These are phyloP conservation scores for Neotropicomus parvogracilis DNA, from an alignment of 1,284 basidiomycete genomes.

Conservation along the genomic window DNA sequence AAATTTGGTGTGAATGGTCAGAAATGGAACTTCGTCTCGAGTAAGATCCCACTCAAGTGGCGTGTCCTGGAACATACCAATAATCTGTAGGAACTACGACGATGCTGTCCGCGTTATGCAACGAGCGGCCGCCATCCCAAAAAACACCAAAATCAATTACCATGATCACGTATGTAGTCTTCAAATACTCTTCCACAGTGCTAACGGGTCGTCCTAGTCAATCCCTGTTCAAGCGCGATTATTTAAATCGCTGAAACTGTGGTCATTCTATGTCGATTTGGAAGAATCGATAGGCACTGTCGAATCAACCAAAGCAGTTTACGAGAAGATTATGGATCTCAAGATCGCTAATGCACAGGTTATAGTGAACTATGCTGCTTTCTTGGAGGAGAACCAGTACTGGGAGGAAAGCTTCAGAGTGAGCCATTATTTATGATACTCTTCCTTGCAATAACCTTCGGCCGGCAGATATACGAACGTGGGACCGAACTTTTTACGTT, in stretches of 20 bases:
- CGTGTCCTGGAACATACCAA: conserved; percentile 10
- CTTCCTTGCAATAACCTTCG: conserved; percentile 4
- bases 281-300: conserved; percentile 96
- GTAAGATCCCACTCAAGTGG: conserved; percentile 46
- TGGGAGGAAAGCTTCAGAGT: conserved; percentile 99
- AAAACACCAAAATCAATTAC: conserved; percentile 88
- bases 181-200: not conserved
- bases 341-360: conserved; percentile 99
- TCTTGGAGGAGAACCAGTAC: conserved; percentile 97
- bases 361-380: conserved; percentile 95
- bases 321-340: conserved; percentile 96
- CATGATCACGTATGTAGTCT: conserved; percentile 81
- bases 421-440: conserved; percentile 37
- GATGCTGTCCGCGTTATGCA: conserved; percentile 95
- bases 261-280: conserved; percentile 98
- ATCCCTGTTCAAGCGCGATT: conserved; percentile 85
- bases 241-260: conserved; percentile 97
- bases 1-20: conserved; percentile 99
- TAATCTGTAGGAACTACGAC: conserved; percentile 78
- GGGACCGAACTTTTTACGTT: conserved; percentile 98
- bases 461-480: conserved; percentile 82
- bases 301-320: conserved; percentile 88
- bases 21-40: conserved; percentile 97
- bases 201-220: conserved; percentile 43
- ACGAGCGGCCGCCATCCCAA: conserved; percentile 87